phyloP scores from a whole-genome alignment of 208 protist species.

The Crithidia mellificae region DNA sequence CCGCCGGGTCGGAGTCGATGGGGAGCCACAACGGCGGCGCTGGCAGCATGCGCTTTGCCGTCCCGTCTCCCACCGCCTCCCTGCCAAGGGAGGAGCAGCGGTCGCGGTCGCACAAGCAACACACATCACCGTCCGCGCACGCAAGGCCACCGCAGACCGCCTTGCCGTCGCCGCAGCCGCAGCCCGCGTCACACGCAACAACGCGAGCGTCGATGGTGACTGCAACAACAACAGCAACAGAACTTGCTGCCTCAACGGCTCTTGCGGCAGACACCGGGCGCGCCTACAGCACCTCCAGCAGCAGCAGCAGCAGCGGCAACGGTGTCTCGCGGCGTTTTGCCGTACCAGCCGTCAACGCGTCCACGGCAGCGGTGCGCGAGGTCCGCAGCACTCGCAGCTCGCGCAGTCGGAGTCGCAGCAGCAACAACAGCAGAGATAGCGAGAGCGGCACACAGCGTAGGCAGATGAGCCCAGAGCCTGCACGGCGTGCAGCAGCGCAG shows the following conservation, averaged over 20 bases:
- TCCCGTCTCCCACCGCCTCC: neutral
- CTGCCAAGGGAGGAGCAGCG: neutral
- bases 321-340: constrained; percentile 30
- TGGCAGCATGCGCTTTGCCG: constrained; percentile 11
- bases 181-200: neutral
- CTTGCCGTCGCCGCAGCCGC: neutral
- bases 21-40: too few species aligned
- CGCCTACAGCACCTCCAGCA: constrained; percentile 1
- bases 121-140: neutral
- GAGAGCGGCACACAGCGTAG: neutral
- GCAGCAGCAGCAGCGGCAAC: too few species aligned
- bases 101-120: neutral
- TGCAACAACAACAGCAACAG: neutral
- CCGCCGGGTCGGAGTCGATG: neutral
- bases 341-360: neutral
- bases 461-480: neutral
- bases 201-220: neutral
- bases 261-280: neutral
- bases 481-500: neutral
- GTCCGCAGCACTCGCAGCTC: neutral
- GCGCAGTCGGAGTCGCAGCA: neutral
- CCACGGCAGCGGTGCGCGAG: neutral
- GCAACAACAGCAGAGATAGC: neutral
- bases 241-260: neutral
- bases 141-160: neutral